Percentiles rank a stretch among this genome's conserved stretches.
phyloP scores from a whole-genome alignment of 108 stramenopile species.

The Halocafeteria seosinensis region DNA sequence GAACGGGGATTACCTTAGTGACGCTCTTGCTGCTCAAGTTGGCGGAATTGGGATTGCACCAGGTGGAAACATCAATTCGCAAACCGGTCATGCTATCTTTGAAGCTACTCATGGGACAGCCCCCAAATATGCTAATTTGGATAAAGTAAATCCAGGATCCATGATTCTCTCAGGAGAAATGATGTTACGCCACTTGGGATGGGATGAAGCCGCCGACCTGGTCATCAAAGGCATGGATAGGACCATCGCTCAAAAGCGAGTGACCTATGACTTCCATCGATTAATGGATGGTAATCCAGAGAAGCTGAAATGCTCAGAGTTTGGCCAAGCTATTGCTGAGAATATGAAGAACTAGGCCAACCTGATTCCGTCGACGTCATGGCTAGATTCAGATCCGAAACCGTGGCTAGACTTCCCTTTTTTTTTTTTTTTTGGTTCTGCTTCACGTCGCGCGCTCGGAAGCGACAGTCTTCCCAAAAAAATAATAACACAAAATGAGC shows the following conservation, averaged over 20 bases:
- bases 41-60: slow-evolving; percentile 18
- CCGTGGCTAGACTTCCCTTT: no score
- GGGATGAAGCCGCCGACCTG: slow-evolving; percentile 20
- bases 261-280: slow-evolving; percentile 18
- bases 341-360: slow-evolving; percentile 11
- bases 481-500: no score
- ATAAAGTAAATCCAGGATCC: slow-evolving; percentile 15
- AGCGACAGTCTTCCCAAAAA: no score
- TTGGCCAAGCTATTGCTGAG: slow-evolving; percentile 9
- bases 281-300: slow-evolving; percentile 16
- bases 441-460: no score
- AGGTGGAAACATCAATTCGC: slow-evolving; percentile 7
- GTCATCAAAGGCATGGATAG: slow-evolving; percentile 8
- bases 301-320: slow-evolving; percentile 16
- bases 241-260: slow-evolving; percentile 9
- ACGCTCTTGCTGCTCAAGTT: slow-evolving; percentile 15
- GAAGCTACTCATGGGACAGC: slow-evolving; percentile 20
- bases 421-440: no score
- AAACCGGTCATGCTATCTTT: slow-evolving; percentile 19
- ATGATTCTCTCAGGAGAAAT: slow-evolving; percentile 15
- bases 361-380: no score
- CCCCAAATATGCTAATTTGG: slow-evolving; percentile 16
- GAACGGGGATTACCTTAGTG: slow-evolving; percentile 17
- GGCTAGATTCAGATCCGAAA: no score
- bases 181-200: slow-evolving; percentile 15